These are phyloP conservation scores for Mycosphaerella sp. DNA, from an alignment of 2,329 filamentous ascomycete species.

Conservation along the genomic window DNA sequence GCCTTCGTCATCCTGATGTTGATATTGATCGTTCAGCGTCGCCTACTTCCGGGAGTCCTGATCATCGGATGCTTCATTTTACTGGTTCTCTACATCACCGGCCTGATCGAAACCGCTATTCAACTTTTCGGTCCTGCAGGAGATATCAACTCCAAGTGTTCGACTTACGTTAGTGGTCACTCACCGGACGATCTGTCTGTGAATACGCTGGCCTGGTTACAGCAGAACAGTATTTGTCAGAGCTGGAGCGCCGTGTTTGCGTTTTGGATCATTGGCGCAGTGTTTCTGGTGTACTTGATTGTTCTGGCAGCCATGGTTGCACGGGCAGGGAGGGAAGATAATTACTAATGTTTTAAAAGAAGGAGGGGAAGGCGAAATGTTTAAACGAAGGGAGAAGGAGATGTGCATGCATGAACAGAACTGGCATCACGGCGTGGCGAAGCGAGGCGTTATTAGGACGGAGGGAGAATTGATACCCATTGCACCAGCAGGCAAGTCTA, in stretches of 20 bases:
- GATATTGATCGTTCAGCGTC: constrained; percentile 49
- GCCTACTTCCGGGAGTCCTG: constrained; percentile 53
- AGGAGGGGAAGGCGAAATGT: neutral
- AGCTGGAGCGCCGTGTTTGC: constrained; percentile 59
- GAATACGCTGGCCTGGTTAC: constrained; percentile 55
- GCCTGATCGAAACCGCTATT: constrained; percentile 56
- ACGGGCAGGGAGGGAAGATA: constrained; percentile 27
- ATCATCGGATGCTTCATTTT: constrained; percentile 56
- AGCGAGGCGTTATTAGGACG: neutral
- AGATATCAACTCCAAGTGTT: constrained; percentile 54
- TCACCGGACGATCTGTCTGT: constrained; percentile 43
- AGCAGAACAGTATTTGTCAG: constrained; percentile 57
- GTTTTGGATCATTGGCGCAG: constrained; percentile 56
- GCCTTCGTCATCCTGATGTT: constrained; percentile 55
- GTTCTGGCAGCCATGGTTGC: constrained; percentile 45
- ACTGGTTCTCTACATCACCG: constrained; percentile 55
- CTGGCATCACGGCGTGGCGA: neutral
- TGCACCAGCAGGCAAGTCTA: neutral
- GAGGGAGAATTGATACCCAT: neutral
- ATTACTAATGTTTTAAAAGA: neutral
- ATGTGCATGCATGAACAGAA: neutral
- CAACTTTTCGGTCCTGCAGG: constrained; percentile 53
- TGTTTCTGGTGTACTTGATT: constrained; percentile 63
- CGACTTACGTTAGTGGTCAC: constrained; percentile 50
- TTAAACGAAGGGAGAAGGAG: neutral